Evolutionary conservation across 2,329 filamentous ascomycete species (phyloP).

Genomic region (Aspergillus fumigatus): DNA sequence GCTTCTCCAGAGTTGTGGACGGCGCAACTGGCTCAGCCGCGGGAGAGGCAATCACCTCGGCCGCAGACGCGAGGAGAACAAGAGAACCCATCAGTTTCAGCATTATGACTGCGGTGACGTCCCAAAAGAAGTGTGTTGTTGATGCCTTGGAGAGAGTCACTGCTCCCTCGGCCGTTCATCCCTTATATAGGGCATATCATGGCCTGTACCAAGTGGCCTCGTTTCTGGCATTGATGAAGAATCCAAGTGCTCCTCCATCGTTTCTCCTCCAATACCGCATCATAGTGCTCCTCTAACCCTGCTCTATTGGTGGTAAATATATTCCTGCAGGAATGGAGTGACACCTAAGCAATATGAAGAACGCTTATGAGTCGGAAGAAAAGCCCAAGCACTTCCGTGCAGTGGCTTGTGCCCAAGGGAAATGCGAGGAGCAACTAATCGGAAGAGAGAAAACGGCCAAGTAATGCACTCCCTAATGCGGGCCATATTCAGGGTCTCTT

Average conservation of each 20-base stretch:
- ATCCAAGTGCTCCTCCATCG: background rate
- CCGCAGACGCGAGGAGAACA: background rate
- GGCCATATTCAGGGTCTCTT: background rate
- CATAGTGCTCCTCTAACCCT: background rate
- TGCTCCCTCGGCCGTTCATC: background rate
- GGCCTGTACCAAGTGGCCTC: background rate
- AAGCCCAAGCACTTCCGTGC: background rate
- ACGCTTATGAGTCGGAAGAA: background rate
- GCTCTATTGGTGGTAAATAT: background rate
- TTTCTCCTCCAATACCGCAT: background rate
- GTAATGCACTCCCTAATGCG: too few species aligned
- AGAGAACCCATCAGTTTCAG: background rate
- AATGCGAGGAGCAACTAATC: too few species aligned
- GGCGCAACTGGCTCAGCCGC: background rate
- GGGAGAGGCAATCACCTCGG: background rate
- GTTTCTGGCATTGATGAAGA: background rate
- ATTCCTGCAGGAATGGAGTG: background rate
- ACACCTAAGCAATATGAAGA: background rate
- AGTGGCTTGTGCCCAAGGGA: too few species aligned
- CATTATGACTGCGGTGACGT: background rate
- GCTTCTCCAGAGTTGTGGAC: conserved; percentile 1
- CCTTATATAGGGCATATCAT: background rate
- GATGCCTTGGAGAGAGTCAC: background rate
- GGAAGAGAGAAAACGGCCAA: too few species aligned
- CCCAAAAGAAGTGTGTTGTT: background rate